Evolutionary conservation across 2,329 filamentous ascomycete species (phyloP).

Genomic region (Talaromyces pinophilus): DNA sequence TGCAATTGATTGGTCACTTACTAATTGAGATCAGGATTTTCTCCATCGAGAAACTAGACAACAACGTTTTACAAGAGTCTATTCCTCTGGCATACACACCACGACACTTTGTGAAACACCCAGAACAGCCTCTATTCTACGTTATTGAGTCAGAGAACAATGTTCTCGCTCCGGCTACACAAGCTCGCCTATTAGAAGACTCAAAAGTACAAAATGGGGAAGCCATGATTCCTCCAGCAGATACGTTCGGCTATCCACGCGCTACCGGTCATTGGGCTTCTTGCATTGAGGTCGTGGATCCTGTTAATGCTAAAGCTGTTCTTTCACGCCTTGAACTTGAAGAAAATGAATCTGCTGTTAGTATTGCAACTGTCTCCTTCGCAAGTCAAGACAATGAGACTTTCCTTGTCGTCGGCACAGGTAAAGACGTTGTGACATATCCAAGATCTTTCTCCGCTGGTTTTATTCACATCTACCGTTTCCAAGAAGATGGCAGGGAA

Average conservation of each 20-base stretch:
- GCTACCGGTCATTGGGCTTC: slow-evolving; percentile 90
- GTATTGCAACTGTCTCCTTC: slow-evolving; percentile 80
- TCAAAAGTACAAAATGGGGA: slow-evolving; percentile 71
- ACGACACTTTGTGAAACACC: slow-evolving; percentile 81
- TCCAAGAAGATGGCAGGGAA: slow-evolving; percentile 81
- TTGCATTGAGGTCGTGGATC: slow-evolving; percentile 90
- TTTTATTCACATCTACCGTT: slow-evolving; percentile 88
- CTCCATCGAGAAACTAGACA: slow-evolving; percentile 80
- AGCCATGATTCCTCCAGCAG: slow-evolving; percentile 67
- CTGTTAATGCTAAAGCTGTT: slow-evolving; percentile 70
- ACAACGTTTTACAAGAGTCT: slow-evolving; percentile 82
- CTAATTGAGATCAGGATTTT: slow-evolving; percentile 66
- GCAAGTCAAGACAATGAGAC: slow-evolving; percentile 83
- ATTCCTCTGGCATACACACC: slow-evolving; percentile 89
- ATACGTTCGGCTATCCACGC: slow-evolving; percentile 86
- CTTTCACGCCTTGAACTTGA: slow-evolving; percentile 78
- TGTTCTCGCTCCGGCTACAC: slow-evolving; percentile 76
- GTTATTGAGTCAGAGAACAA: slow-evolving; percentile 94
- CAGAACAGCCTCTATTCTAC: slow-evolving; percentile 86
- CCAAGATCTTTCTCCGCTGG: slow-evolving; percentile 75
- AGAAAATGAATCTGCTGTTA: slow-evolving; percentile 89
- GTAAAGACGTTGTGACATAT: slow-evolving; percentile 80
- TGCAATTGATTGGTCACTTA: background rate
- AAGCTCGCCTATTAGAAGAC: slow-evolving; percentile 72
- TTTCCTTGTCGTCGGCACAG: slow-evolving; percentile 92